Percentiles rank a stretch among this genome's conserved stretches.
Evolutionary conservation across 805 yeast species (phyloP).

Genomic region (Komagataella populi): DNA sequence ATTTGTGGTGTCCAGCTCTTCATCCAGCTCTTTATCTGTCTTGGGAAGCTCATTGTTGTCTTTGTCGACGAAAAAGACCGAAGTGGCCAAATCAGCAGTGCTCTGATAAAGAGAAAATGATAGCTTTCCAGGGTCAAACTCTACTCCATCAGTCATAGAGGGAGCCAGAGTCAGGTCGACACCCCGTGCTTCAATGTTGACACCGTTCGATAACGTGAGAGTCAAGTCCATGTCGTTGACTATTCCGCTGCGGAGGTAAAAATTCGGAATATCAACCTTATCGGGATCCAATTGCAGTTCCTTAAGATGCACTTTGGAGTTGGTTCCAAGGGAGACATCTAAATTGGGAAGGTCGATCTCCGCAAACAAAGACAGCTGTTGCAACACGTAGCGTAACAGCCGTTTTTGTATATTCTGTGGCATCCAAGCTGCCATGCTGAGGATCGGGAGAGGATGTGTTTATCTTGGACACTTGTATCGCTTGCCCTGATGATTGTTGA

Average conservation of each 20-base stretch:
- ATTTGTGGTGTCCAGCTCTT: slow-evolving; percentile 18
- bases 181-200: slow-evolving; percentile 43
- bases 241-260: slow-evolving; percentile 47
- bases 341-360: slow-evolving; percentile 70
- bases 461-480: neutral
- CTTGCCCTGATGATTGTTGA: neutral
- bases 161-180: slow-evolving; percentile 35
- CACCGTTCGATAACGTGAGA: slow-evolving; percentile 61
- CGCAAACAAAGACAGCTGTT: slow-evolving; percentile 71
- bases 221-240: slow-evolving; percentile 39
- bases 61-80: slow-evolving; percentile 31
- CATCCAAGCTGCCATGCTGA: slow-evolving; percentile 34
- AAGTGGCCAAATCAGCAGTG: slow-evolving; percentile 60
- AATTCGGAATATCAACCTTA: slow-evolving; percentile 51
- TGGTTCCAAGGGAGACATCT: slow-evolving; percentile 63
- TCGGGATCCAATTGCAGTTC: slow-evolving; percentile 66
- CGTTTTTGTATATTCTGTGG: slow-evolving; percentile 80
- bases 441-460: neutral
- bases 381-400: slow-evolving; percentile 63
- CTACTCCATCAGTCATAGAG: slow-evolving; percentile 3
- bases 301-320: slow-evolving; percentile 30
- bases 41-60: slow-evolving; percentile 9
- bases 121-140: slow-evolving; percentile 9
- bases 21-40: slow-evolving; percentile 13
- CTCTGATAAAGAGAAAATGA: slow-evolving; percentile 53